Percentiles rank a stretch among this genome's conserved stretches.
Conservation (phyloP, 768 basidiomycete genomes). For the Strobilomyces echinocephalus region DNA sequence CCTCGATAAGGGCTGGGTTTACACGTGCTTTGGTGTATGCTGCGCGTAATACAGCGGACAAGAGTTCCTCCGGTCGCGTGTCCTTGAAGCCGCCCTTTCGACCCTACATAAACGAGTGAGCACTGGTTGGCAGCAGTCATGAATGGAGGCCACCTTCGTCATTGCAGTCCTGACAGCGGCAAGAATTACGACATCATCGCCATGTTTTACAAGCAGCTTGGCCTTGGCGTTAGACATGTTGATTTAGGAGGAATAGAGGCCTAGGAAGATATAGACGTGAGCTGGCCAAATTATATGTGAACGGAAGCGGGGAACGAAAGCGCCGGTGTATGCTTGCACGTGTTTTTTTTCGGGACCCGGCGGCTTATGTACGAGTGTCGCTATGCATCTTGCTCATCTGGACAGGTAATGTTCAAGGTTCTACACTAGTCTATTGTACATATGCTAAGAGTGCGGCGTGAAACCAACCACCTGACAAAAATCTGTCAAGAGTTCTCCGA, state of each 20-base stretch:
- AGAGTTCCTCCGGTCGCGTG: constrained; percentile 76
- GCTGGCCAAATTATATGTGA: neutral
- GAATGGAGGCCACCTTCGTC: constrained; percentile 60
- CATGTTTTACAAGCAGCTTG: constrained; percentile 62
- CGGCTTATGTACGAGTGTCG: too few relatives aligned
- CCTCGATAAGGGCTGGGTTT: constrained; percentile 79
- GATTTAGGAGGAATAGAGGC: constrained; percentile 1
- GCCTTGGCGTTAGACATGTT: constrained; percentile 42
- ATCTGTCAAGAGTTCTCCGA: too few relatives aligned
- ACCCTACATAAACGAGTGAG: constrained; percentile 39
- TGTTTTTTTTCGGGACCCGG: neutral
- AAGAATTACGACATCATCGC: constrained; percentile 89
- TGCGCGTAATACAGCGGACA: constrained; percentile 71
- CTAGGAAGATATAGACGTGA: neutral
- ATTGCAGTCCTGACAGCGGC: constrained; percentile 85
- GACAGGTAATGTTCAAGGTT: too few relatives aligned
- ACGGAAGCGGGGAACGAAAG: neutral
- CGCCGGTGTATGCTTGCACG: neutral
- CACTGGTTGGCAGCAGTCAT: neutral
- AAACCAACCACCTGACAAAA: too few relatives aligned
- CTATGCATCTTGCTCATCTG: too few relatives aligned
- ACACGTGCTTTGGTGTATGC: constrained; percentile 64
- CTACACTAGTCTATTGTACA: too few relatives aligned
- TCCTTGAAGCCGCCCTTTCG: constrained; percentile 91
- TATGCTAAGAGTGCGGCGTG: too few relatives aligned